Conservation (phyloP, 2,329 filamentous ascomycete genomes). For the Penicillium sp. region DNA sequence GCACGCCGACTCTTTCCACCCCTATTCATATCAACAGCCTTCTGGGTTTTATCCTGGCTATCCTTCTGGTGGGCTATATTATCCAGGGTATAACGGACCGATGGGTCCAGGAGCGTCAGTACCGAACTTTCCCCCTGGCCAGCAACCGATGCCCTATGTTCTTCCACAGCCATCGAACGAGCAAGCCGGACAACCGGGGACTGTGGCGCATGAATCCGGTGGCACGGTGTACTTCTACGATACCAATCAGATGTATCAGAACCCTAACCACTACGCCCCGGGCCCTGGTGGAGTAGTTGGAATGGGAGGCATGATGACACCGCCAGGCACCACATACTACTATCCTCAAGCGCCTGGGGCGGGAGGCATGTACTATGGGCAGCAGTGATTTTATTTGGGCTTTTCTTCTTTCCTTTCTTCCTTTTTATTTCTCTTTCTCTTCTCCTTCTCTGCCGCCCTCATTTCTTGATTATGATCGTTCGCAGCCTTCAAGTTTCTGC, state of each 20-base stretch:
- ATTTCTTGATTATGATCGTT: constrained; percentile 21
- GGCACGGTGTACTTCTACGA: constrained; percentile 97
- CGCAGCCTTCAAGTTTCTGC: constrained; percentile 15
- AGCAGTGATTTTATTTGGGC: constrained; percentile 26
- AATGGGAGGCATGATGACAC: constrained; percentile 81
- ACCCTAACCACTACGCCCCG: constrained; percentile 56
- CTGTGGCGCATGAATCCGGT: constrained; percentile 84
- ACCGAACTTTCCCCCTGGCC: constrained; percentile 61
- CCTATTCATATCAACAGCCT: constrained; percentile 64
- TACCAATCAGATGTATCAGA: constrained; percentile 66
- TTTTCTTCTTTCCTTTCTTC: background rate
- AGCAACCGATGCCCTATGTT: constrained; percentile 48
- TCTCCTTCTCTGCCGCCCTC: constrained; percentile 8
- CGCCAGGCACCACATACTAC: constrained; percentile 57
- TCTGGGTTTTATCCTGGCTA: constrained; percentile 63
- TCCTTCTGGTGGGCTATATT: constrained; percentile 69
- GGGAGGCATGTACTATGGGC: constrained; percentile 63
- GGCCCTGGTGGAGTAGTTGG: constrained; percentile 61
- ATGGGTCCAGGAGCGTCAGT: constrained; percentile 54
- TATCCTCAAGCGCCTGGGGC: constrained; percentile 59
- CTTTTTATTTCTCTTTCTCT: background rate
- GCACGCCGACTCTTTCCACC: constrained; percentile 88
- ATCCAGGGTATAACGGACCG: constrained; percentile 58
- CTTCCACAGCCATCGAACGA: constrained; percentile 39
- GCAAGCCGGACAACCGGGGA: constrained; percentile 54